These are phyloP conservation scores for Babesia ovis DNA, from an alignment of 169 alveolate genomes.

Conservation along the genomic window DNA sequence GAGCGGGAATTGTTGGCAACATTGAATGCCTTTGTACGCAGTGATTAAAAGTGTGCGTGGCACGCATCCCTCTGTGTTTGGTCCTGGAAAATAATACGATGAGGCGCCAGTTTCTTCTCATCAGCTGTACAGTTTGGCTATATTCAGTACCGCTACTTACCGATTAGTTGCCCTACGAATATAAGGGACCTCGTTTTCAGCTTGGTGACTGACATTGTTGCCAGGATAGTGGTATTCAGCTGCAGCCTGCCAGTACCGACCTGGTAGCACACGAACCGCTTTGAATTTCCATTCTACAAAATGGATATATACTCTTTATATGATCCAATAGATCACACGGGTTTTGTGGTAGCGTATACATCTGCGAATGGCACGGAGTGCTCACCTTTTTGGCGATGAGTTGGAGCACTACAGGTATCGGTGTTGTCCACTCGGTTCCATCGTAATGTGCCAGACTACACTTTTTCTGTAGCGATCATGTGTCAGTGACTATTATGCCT, in stretches of 20 bases:
- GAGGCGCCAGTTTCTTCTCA: slow-evolving; percentile 42
- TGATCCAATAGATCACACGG: neutral
- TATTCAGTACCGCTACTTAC: slow-evolving; percentile 12
- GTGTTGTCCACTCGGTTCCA: slow-evolving; percentile 54
- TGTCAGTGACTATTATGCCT: neutral
- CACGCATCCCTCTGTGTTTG: slow-evolving; percentile 37
- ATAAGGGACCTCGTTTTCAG: slow-evolving; percentile 52
- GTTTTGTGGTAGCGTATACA: neutral
- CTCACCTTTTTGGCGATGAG: slow-evolving; percentile 46
- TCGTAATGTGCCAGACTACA: slow-evolving; percentile 43
- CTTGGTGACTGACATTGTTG: slow-evolving; percentile 62
- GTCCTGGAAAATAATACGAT: slow-evolving; percentile 54
- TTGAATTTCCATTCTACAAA: slow-evolving; percentile 13
- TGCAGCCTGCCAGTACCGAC: slow-evolving; percentile 76
- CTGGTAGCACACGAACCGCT: slow-evolving; percentile 71
- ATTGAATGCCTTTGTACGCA: neutral
- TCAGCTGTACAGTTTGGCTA: slow-evolving; percentile 25
- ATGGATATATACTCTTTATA: neutral
- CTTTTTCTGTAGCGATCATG: neutral
- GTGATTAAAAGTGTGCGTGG: slow-evolving; percentile 29
- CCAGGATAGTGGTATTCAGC: slow-evolving; percentile 69
- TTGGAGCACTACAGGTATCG: slow-evolving; percentile 57
- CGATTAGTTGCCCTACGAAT: slow-evolving; percentile 58
- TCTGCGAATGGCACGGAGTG: neutral
- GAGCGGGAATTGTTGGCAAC: slow-evolving; percentile 4